phyloP scores from a whole-genome alignment of 148 eudicot species.

The Spergularia marina region DNA sequence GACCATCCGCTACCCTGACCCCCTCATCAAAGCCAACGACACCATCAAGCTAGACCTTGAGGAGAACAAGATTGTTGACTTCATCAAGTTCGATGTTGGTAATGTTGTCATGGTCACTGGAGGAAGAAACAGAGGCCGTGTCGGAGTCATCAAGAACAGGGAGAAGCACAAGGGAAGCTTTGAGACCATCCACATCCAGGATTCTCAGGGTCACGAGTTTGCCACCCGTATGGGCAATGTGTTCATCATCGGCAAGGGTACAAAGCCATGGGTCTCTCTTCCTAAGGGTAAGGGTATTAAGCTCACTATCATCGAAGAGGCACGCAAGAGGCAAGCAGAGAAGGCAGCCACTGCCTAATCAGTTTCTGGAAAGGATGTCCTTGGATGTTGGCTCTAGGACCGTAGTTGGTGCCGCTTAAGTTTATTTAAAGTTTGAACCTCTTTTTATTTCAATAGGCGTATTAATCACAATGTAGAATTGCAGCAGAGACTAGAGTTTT shows the following conservation, averaged over 20 bases:
- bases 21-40: slow-evolving; percentile 52
- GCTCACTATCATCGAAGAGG: slow-evolving; percentile 51
- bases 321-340: slow-evolving; percentile 34
- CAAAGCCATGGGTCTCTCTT: slow-evolving; percentile 59
- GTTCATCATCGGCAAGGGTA: slow-evolving; percentile 52
- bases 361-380: not conserved
- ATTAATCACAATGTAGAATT: slow-evolving; percentile 3
- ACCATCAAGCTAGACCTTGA: slow-evolving; percentile 55
- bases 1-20: slow-evolving; percentile 58
- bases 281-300: slow-evolving; percentile 68
- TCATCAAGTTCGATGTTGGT: slow-evolving; percentile 56
- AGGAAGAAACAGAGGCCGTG: slow-evolving; percentile 62
- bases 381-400: not conserved
- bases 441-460: not conserved
- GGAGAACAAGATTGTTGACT: slow-evolving; percentile 46
- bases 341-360: not conserved
- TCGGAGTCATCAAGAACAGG: slow-evolving; percentile 55
- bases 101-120: slow-evolving; percentile 61
- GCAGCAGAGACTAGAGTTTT: not conserved
- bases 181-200: slow-evolving; percentile 59
- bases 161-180: slow-evolving; percentile 67
- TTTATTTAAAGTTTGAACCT: slow-evolving; percentile 1
- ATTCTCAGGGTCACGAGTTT: slow-evolving; percentile 56
- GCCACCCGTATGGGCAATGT: slow-evolving; percentile 56
- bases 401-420: not conserved